Conservation (phyloP, 805 yeast species). For the Lipomyces starkeyi region DNA sequence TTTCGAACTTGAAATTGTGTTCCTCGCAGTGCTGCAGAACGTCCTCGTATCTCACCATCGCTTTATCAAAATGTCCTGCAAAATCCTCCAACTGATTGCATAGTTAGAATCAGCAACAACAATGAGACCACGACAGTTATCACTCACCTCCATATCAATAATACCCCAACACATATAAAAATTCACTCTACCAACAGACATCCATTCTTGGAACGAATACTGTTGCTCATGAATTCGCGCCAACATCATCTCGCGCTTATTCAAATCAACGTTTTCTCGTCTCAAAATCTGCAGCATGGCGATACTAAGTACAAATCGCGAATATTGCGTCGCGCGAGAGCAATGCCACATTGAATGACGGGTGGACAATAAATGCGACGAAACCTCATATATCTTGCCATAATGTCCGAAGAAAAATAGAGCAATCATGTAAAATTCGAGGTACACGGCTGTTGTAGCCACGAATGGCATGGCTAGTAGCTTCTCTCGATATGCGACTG, state of each 20-base stretch:
- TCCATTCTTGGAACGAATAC: conserved; percentile 7
- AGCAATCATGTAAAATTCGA: conserved; percentile 20
- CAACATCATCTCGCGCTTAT: conserved; percentile 24
- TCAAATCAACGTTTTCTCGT: background rate
- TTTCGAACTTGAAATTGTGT: conserved; percentile 12
- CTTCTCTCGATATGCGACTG: conserved; percentile 17
- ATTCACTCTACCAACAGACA: conserved; percentile 2
- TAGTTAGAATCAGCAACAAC: background rate
- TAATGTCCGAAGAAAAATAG: conserved; percentile 29
- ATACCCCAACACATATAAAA: conserved; percentile 19
- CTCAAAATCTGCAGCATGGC: conserved; percentile 21
- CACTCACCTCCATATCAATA: conserved; percentile 27
- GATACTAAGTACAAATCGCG: conserved; percentile 20
- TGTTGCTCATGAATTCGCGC: conserved; percentile 25
- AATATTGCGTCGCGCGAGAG: conserved; percentile 15
- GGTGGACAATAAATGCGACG: conserved; percentile 8
- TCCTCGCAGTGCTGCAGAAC: conserved; percentile 12
- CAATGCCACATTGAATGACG: conserved; percentile 3
- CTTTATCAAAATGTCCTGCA: conserved; percentile 23
- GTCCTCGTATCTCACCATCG: conserved; percentile 22
- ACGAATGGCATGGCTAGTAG: conserved; percentile 11
- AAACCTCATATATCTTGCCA: conserved; percentile 20
- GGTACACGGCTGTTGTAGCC: conserved; percentile 20
- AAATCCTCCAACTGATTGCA: conserved; percentile 24
- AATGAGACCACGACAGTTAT: no score